These are phyloP conservation scores for Yamadazyma diddensiae DNA, from an alignment of 1,139 yeast genomes.

Conservation along the genomic window DNA sequence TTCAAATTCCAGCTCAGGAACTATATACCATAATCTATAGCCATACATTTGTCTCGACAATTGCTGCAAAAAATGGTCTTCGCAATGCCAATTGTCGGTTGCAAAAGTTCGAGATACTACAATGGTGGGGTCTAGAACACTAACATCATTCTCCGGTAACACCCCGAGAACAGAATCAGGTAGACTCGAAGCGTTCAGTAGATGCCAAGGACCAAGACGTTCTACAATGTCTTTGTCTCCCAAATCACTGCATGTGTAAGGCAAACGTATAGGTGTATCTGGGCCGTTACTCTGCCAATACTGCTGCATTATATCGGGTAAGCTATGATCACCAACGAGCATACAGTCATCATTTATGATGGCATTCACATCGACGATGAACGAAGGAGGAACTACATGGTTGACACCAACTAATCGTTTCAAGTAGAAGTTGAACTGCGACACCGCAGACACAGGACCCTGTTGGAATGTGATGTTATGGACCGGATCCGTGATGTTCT, in stretches of 20 bases:
- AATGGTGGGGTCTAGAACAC: slow-evolving; percentile 35
- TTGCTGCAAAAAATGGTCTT: slow-evolving; percentile 71
- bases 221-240: not conserved
- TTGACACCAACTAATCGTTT: slow-evolving; percentile 17
- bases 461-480: too few species aligned
- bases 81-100: slow-evolving; percentile 69
- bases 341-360: not conserved
- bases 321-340: too few species aligned
- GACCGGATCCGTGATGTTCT: too few species aligned
- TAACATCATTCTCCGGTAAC: slow-evolving; percentile 35
- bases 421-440: slow-evolving; percentile 27
- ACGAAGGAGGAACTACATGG: too few species aligned
- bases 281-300: too few species aligned
- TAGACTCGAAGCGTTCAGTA: slow-evolving; percentile 59
- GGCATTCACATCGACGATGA: not conserved
- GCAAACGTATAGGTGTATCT: not conserved
- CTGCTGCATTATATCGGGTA: too few species aligned
- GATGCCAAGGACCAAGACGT: slow-evolving; percentile 59
- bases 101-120: slow-evolving; percentile 65
- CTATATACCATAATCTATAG: slow-evolving; percentile 73
- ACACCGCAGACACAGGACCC: too few species aligned
- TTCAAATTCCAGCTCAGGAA: slow-evolving; percentile 65
- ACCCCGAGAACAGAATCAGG: slow-evolving; percentile 52
- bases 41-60: slow-evolving; percentile 74
- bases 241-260: not conserved